Evolutionary conservation across 208 protist genomes (phyloP).

Genomic region (Crithidia mellificae): DNA sequence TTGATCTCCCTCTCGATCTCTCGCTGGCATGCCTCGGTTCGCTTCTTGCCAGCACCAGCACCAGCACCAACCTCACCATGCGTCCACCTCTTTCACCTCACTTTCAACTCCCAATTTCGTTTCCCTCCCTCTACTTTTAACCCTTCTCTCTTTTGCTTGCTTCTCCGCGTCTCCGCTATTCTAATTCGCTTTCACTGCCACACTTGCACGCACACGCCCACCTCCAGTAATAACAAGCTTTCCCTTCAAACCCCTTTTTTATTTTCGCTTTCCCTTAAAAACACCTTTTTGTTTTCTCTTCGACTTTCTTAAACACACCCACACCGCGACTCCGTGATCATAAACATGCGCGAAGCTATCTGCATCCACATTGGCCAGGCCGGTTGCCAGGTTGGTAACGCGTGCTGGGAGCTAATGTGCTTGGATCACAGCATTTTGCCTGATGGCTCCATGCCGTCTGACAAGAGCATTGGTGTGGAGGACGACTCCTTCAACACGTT

Average conservation of each 20-base stretch:
- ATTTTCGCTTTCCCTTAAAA: neutral
- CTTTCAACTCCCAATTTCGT: too few relatives aligned
- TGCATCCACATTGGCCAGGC: slow-evolving; percentile 97
- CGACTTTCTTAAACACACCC: neutral
- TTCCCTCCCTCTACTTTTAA: too few relatives aligned
- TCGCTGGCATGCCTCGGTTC: too few relatives aligned
- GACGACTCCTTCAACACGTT: slow-evolving; percentile 96
- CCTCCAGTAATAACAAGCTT: too few relatives aligned
- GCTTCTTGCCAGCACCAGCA: too few relatives aligned
- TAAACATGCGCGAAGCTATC: slow-evolving; percentile 92
- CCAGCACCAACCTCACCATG: neutral
- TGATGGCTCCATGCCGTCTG: slow-evolving; percentile 87
- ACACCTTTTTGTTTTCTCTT: neutral
- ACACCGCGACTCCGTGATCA: slow-evolving; percentile 1
- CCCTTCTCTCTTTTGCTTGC: too few relatives aligned
- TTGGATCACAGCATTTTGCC: slow-evolving; percentile 92
- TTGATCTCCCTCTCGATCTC: too few relatives aligned
- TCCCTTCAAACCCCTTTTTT: too few relatives aligned
- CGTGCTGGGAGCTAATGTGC: slow-evolving; percentile 96
- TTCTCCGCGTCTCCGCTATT: too few relatives aligned
- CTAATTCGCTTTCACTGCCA: too few relatives aligned
- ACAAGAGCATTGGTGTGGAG: slow-evolving; percentile 83
- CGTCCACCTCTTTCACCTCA: neutral
- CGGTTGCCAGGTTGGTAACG: slow-evolving; percentile 97
- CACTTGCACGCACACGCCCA: too few relatives aligned